phyloP scores from a whole-genome alignment of 2,329 filamentous ascomycete genomes.

The Xylaria sp. region DNA sequence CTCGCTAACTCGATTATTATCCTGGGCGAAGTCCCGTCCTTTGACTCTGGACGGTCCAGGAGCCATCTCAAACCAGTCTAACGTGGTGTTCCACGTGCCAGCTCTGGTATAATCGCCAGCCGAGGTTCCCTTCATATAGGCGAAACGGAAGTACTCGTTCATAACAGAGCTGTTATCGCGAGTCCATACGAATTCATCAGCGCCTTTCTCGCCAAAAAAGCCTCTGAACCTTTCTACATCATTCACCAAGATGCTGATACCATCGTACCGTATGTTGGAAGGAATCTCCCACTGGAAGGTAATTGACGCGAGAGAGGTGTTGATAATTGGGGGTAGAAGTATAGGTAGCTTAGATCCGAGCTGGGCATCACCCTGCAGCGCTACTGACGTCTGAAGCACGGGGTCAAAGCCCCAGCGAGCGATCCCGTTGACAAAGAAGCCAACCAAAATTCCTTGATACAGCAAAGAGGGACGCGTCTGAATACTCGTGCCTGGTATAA shows the following conservation, averaged over 20 bases:
- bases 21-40: constrained; percentile 28
- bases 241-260: constrained; percentile 81
- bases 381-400: constrained; percentile 80
- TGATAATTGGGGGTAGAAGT: constrained; percentile 55
- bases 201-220: constrained; percentile 66
- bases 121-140: constrained; percentile 68
- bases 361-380: constrained; percentile 72
- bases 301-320: constrained; percentile 65
- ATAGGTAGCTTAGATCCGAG: constrained; percentile 66
- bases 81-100: constrained; percentile 69
- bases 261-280: constrained; percentile 65
- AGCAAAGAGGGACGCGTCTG: constrained; percentile 84
- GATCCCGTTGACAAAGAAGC: constrained; percentile 91
- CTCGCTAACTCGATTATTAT: constrained; percentile 24
- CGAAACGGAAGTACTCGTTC: constrained; percentile 80
- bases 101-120: constrained; percentile 77
- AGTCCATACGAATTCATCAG: constrained; percentile 63
- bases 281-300: constrained; percentile 61
- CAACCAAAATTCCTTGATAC: constrained; percentile 88
- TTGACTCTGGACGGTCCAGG: constrained; percentile 61
- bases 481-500: constrained; percentile 86
- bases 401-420: constrained; percentile 93
- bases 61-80: constrained; percentile 70
- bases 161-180: constrained; percentile 48
- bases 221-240: constrained; percentile 82